These are phyloP conservation scores for Lithohypha guttulata DNA, from an alignment of 2,329 filamentous ascomycete species.

Conservation along the genomic window DNA sequence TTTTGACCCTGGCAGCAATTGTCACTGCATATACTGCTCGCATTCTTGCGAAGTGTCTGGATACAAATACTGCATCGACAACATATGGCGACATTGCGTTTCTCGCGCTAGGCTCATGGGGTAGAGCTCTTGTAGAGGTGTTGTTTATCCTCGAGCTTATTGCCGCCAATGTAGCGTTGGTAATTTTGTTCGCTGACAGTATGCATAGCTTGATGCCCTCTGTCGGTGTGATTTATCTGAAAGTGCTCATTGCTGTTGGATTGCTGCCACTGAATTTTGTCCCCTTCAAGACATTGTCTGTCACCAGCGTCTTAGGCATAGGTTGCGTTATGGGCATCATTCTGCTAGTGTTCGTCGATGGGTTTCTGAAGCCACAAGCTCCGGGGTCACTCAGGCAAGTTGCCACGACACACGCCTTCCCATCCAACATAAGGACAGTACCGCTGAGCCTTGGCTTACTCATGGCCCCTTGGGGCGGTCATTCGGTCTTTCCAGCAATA, in stretches of 20 bases:
- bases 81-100: conserved; percentile 92
- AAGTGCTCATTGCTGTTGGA: conserved; percentile 67
- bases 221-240: conserved; percentile 63
- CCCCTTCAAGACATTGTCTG: conserved; percentile 71
- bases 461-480: conserved; percentile 69
- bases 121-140: conserved; percentile 69
- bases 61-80: conserved; percentile 72
- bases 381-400: conserved; percentile 79
- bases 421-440: conserved; percentile 73
- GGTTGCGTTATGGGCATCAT: conserved; percentile 80
- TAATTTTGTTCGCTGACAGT: conserved; percentile 89
- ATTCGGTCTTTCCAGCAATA: conserved; percentile 73
- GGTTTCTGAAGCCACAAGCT: conserved; percentile 64
- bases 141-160: conserved; percentile 82
- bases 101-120: conserved; percentile 74
- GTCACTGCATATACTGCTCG: conserved; percentile 79
- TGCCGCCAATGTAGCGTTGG: conserved; percentile 76
- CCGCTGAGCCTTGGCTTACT: conserved; percentile 82
- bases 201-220: conserved; percentile 67
- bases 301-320: conserved; percentile 89
- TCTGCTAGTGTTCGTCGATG: conserved; percentile 72
- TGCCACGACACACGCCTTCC: conserved; percentile 69
- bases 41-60: conserved; percentile 76
- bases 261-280: conserved; percentile 75
- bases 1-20: conserved; percentile 61